Evolutionary conservation across 176 grass and related monocot genomes (phyloP).

Genomic region (bread wheat (Triticum aestivum)): DNA sequence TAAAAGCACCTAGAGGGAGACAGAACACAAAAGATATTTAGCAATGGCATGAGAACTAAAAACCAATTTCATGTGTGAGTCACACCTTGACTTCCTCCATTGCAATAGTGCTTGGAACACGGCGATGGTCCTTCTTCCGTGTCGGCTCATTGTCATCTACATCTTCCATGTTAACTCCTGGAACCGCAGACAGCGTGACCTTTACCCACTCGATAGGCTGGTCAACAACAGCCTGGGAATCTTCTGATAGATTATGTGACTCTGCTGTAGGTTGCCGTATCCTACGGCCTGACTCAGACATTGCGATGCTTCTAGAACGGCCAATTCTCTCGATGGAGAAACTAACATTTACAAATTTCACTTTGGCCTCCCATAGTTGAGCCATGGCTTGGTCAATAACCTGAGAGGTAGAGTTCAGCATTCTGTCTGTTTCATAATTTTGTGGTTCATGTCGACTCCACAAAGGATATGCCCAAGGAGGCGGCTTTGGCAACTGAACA

Average conservation of each 20-base stretch:
- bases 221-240: conserved; percentile 33
- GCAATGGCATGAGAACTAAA: neutral
- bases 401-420: conserved; percentile 82
- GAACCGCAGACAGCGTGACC: conserved; percentile 75
- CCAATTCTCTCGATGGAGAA: conserved; percentile 91
- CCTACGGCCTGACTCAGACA: conserved; percentile 40
- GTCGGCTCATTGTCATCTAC: conserved; percentile 72
- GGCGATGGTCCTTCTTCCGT: conserved; percentile 82
- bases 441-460: conserved; percentile 71
- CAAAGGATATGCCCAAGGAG: conserved; percentile 98
- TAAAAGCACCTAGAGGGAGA: neutral
- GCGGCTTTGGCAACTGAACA: conserved; percentile 89
- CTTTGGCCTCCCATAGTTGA: conserved; percentile 92
- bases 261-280: conserved; percentile 27
- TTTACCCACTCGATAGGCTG: conserved; percentile 78
- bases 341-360: conserved; percentile 89
- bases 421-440: conserved; percentile 86
- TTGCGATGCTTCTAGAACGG: conserved; percentile 51
- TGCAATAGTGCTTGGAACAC: conserved; percentile 96
- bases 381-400: conserved; percentile 98
- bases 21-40: neutral
- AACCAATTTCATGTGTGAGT: neutral
- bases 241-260: conserved; percentile 28
- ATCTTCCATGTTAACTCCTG: conserved; percentile 96
- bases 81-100: conserved; percentile 99